Conservation (phyloP, 192 early-diverging fungal genomes). For the Coemansia sp. region DNA sequence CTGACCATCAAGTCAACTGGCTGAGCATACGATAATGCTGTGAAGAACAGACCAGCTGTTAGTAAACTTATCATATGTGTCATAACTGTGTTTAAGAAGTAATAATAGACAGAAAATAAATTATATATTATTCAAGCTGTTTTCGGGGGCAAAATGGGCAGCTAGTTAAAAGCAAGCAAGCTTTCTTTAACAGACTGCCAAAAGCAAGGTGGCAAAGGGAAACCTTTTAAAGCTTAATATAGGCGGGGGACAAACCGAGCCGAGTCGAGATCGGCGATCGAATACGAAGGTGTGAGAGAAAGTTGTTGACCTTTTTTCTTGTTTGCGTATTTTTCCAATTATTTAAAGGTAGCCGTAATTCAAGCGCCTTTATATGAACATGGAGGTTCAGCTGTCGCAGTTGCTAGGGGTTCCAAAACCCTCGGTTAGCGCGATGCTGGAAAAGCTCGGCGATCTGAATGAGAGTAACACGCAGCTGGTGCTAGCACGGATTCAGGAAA, state of each 20-base stretch:
- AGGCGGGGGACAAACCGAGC: background rate
- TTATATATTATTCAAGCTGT: too few relatives aligned
- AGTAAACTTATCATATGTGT: too few relatives aligned
- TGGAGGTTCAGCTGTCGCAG: constrained; percentile 29
- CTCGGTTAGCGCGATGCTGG: constrained; percentile 19
- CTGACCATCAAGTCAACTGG: too few relatives aligned
- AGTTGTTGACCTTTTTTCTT: background rate
- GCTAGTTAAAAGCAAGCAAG: too few relatives aligned
- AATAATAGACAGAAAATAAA: too few relatives aligned
- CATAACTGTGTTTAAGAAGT: too few relatives aligned
- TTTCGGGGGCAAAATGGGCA: too few relatives aligned
- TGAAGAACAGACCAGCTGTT: too few relatives aligned
- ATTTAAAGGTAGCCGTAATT: background rate
- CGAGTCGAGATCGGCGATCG: background rate
- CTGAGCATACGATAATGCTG: too few relatives aligned
- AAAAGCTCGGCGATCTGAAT: constrained; percentile 18
- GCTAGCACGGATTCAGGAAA: constrained; percentile 17
- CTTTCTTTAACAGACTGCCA: too few relatives aligned
- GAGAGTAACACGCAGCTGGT: constrained; percentile 15
- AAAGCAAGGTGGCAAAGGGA: too few relatives aligned
- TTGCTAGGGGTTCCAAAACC: constrained; percentile 31
- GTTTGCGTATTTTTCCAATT: constrained; percentile 1
- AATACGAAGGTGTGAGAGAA: background rate
- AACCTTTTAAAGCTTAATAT: too few relatives aligned
- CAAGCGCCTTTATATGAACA: background rate